Base-by-base conservation (phyloP, 495 filamentous ascomycete genomes). In the Hyphodiscus hymeniophilus region DNA sequence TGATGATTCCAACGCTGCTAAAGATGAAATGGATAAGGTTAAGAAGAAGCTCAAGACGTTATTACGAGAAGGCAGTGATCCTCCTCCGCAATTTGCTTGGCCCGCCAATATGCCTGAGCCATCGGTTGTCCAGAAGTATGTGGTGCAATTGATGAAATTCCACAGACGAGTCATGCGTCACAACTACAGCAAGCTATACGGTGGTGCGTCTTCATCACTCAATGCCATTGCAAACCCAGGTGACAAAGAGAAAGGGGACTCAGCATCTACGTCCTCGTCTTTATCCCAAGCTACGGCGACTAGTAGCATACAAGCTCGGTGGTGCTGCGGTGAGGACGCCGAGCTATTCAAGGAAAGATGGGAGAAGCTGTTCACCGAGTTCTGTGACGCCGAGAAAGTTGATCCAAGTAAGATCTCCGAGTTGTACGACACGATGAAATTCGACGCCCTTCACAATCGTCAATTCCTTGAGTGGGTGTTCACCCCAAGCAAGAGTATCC, bases 1-100 rank as follows among this genome's bases (percentile, higher is more conserved):
- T 6, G 92, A 98, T 62, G 92, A 98, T 60, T 95, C 89, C 1
- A 98, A 98, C 66, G 92, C 92, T n/a, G 92, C 92, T 44, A 98
- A 98, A 63, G 94, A 97, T 65, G 90, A 94, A 56, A 98, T 96
- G 90, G 92, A 98, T 66, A 95, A 94, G 62, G 92, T 98, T 38
- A 98, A 98, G 73, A 97, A 96, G 76, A 95, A 94, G 77, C 72
- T 98, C 4, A 98, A 98, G 67, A 77, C 84, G 2, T 72, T 98
- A 31, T 67, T 98, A 44, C 77, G 92, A 21, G 83, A 94, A 62
- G 94, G 94, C 2, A 87, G 85, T 45, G 74, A 85, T 51, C 85
- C 91, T 6, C 90, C 92, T 13, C 78, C 88, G 15, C 90, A 97
- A 60, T 98, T 98, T 60, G 88, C 91, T 35, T 98, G 92, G 92